phyloP scores from a whole-genome alignment of 1,284 basidiomycete species.

The Pseudozyma pruni region DNA sequence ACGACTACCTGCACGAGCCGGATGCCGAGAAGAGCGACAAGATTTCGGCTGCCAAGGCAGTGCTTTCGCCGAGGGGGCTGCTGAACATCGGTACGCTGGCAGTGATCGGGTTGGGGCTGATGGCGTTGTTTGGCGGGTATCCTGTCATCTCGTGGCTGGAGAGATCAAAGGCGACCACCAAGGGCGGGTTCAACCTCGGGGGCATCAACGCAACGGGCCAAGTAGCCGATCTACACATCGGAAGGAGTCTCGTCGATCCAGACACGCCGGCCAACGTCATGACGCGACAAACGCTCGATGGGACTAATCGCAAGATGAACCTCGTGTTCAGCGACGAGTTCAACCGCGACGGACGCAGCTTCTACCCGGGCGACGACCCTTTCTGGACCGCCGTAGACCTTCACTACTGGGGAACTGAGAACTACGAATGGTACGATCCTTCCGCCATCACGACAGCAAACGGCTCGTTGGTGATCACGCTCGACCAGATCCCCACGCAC shows the following conservation, averaged over 20 bases:
- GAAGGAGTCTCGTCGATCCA: slow-evolving; percentile 48
- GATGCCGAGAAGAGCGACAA: slow-evolving; percentile 44
- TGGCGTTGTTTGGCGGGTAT: slow-evolving; percentile 51
- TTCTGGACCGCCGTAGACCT: slow-evolving; percentile 68
- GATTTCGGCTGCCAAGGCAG: background rate
- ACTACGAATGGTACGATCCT: slow-evolving; percentile 64
- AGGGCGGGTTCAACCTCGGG: slow-evolving; percentile 46
- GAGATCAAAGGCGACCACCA: slow-evolving; percentile 7
- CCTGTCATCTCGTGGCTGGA: slow-evolving; percentile 44
- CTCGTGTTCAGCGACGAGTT: slow-evolving; percentile 66
- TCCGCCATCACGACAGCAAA: slow-evolving; percentile 53
- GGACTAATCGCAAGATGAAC: slow-evolving; percentile 35
- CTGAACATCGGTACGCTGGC: slow-evolving; percentile 47
- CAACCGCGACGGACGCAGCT: slow-evolving; percentile 55
- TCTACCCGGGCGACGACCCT: slow-evolving; percentile 65
- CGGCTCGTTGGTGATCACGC: slow-evolving; percentile 53
- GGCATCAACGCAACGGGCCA: slow-evolving; percentile 48
- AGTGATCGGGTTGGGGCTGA: slow-evolving; percentile 32
- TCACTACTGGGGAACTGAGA: slow-evolving; percentile 57
- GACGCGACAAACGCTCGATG: slow-evolving; percentile 34
- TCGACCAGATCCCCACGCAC: slow-evolving; percentile 67
- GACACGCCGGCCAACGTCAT: slow-evolving; percentile 49
- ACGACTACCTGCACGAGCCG: slow-evolving; percentile 36
- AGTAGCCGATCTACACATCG: slow-evolving; percentile 34
- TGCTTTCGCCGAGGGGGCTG: slow-evolving; percentile 29